Evolutionary conservation across 2,329 filamentous ascomycete species (phyloP).

Genomic region (Xylaria sp.): DNA sequence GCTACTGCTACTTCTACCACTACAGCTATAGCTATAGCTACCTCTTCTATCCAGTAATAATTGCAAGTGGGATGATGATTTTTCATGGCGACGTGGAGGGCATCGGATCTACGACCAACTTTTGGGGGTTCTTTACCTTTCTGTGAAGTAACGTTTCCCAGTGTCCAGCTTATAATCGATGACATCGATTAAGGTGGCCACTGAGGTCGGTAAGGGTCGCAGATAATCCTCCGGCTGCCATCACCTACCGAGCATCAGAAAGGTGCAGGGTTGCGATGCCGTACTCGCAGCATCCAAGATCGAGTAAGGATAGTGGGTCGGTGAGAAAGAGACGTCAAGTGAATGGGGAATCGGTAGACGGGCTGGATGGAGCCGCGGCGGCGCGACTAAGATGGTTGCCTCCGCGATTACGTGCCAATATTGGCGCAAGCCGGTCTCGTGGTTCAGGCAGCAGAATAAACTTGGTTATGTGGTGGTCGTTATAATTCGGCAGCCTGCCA

Average conservation of each 20-base stretch:
- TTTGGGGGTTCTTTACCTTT: background rate
- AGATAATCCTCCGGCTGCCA: too few relatives aligned
- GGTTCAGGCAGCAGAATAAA: conserved; percentile 35
- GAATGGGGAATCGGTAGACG: too few relatives aligned
- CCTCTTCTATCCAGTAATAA: background rate
- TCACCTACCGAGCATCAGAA: too few relatives aligned
- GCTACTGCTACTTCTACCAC: background rate
- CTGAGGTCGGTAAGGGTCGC: too few relatives aligned
- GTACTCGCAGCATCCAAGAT: too few relatives aligned
- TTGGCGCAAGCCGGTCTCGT: conserved; percentile 7
- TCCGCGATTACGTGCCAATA: background rate
- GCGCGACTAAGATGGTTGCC: too few relatives aligned
- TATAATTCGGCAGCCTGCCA: background rate
- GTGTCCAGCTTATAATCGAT: background rate
- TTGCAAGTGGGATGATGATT: background rate
- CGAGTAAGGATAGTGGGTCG: too few relatives aligned
- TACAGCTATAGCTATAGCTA: too few relatives aligned
- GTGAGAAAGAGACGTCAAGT: too few relatives aligned
- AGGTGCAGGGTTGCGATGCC: too few relatives aligned
- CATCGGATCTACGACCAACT: background rate
- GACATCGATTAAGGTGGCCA: too few relatives aligned
- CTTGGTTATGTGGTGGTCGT: background rate
- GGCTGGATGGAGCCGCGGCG: too few relatives aligned
- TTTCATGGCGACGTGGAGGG: background rate
- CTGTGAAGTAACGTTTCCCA: background rate